Conservation (phyloP, 176 grass and related monocot species). For the Pontederia crassipes region DNA sequence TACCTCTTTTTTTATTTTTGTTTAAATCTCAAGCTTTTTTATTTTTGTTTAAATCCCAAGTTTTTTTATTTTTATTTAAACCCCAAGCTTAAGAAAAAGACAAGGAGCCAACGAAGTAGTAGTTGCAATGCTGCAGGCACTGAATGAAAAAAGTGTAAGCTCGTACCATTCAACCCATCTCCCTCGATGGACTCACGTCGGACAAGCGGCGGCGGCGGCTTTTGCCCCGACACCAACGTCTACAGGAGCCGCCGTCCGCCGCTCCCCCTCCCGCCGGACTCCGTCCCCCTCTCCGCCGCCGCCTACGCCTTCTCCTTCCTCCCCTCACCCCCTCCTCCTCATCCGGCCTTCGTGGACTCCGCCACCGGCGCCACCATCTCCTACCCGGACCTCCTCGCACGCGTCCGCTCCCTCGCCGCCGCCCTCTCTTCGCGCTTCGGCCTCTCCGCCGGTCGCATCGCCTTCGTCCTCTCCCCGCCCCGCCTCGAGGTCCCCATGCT, state of each 20-base stretch:
- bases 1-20: too few relatives aligned
- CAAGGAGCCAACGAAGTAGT: too few relatives aligned
- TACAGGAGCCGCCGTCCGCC: constrained; percentile 16
- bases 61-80: too few relatives aligned
- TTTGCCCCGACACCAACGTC: constrained; percentile 7
- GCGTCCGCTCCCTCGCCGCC: background rate
- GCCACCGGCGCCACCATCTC: background rate
- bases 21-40: too few relatives aligned
- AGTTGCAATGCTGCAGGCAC: too few relatives aligned
- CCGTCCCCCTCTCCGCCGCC: constrained; percentile 12
- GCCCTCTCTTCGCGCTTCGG: background rate
- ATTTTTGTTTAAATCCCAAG: too few relatives aligned
- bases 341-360: background rate
- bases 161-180: too few relatives aligned
- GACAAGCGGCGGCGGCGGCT: background rate
- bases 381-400: background rate
- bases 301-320: constrained; percentile 19
- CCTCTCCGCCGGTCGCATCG: background rate
- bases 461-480: background rate
- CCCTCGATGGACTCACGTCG: too few relatives aligned
- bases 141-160: too few relatives aligned
- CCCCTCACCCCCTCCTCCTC: constrained; percentile 5
- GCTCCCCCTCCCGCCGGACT: constrained; percentile 3
- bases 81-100: too few relatives aligned
- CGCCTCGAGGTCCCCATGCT: constrained; percentile 2